Conservation (phyloP, 2,329 filamentous ascomycete species). For the Chrysoporthe deuterocubensis region DNA sequence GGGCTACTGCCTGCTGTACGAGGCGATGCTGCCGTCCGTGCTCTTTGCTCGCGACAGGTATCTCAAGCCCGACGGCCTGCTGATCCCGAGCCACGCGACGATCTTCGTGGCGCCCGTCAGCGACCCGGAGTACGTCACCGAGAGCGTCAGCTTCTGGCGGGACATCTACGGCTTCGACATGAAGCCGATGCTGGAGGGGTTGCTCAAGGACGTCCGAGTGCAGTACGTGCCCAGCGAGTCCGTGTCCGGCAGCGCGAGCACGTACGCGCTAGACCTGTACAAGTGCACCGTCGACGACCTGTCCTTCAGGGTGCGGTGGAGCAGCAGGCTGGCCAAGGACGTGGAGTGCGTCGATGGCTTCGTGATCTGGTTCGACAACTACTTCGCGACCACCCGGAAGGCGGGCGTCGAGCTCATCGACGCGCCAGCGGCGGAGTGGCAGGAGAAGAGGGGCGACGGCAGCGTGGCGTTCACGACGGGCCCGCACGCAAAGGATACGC, state of each 20-base stretch:
- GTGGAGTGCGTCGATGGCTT: constrained; percentile 81
- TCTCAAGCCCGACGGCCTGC: constrained; percentile 76
- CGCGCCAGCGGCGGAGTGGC: constrained; percentile 66
- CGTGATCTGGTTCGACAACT: constrained; percentile 91
- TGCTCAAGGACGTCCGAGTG: constrained; percentile 81
- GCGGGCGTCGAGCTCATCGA: constrained; percentile 54
- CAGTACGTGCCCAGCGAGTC: constrained; percentile 68
- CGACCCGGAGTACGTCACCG: constrained; percentile 76
- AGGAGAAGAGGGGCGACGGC: constrained; percentile 57
- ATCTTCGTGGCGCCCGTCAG: constrained; percentile 81
- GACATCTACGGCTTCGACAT: constrained; percentile 96
- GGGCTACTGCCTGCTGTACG: constrained; percentile 91
- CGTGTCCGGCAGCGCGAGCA: constrained; percentile 61
- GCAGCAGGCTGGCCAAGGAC: constrained; percentile 62
- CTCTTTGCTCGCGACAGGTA: constrained; percentile 88
- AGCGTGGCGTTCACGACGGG: constrained; percentile 88
- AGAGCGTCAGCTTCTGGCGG: constrained; percentile 84
- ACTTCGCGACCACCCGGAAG: constrained; percentile 72
- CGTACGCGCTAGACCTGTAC: constrained; percentile 80
- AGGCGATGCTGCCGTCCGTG: constrained; percentile 94
- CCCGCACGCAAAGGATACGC: constrained; percentile 74
- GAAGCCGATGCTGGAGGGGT: constrained; percentile 83
- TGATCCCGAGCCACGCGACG: constrained; percentile 85
- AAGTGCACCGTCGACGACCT: constrained; percentile 73
- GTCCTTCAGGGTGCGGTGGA: constrained; percentile 72